phyloP scores from a whole-genome alignment of 768 basidiomycete species.

The Tylopilus vinaceipallidus region DNA sequence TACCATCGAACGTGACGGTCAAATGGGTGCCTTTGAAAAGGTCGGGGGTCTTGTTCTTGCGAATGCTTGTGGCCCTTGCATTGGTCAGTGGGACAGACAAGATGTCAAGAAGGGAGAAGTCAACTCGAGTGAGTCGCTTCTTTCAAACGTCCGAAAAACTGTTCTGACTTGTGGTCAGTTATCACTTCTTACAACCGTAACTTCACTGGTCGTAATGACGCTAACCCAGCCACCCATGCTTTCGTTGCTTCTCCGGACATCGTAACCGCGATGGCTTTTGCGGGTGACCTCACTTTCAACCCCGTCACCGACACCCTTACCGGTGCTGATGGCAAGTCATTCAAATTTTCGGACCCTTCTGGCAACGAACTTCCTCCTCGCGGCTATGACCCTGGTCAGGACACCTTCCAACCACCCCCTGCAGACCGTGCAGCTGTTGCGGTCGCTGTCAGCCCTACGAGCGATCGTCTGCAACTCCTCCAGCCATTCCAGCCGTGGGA shows the following conservation, averaged over 20 bases:
- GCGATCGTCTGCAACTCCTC: slow-evolving; percentile 88
- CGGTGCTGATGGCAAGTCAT: slow-evolving; percentile 90
- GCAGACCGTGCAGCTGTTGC: slow-evolving; percentile 75
- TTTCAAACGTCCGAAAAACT: neutral
- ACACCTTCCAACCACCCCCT: slow-evolving; percentile 97
- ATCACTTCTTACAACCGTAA: slow-evolving; percentile 99
- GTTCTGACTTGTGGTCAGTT: slow-evolving; percentile 45
- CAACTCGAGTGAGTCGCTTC: slow-evolving; percentile 83
- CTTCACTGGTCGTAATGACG: slow-evolving; percentile 99
- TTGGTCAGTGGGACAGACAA: slow-evolving; percentile 97
- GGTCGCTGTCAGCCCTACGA: slow-evolving; percentile 83
- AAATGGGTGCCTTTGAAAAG: slow-evolving; percentile 82
- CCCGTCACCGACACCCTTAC: slow-evolving; percentile 87
- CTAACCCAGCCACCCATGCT: slow-evolving; percentile 98
- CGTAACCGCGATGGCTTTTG: slow-evolving; percentile 96
- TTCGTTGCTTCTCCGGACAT: slow-evolving; percentile 93
- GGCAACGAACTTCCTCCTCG: slow-evolving; percentile 92
- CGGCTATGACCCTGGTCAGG: slow-evolving; percentile 94
- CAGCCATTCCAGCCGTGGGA: slow-evolving; percentile 91
- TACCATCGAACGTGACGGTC: slow-evolving; percentile 95
- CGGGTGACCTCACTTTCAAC: slow-evolving; percentile 94
- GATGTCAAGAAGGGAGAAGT: slow-evolving; percentile 96
- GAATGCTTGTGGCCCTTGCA: slow-evolving; percentile 99
- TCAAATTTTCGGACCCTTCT: slow-evolving; percentile 92
- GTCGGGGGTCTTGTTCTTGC: slow-evolving; percentile 93